A percentile compares a stretch with the other conserved stretches of the same genome.
Conservation (phyloP, 495 filamentous ascomycete genomes). For the Terfezia claveryi region DNA sequence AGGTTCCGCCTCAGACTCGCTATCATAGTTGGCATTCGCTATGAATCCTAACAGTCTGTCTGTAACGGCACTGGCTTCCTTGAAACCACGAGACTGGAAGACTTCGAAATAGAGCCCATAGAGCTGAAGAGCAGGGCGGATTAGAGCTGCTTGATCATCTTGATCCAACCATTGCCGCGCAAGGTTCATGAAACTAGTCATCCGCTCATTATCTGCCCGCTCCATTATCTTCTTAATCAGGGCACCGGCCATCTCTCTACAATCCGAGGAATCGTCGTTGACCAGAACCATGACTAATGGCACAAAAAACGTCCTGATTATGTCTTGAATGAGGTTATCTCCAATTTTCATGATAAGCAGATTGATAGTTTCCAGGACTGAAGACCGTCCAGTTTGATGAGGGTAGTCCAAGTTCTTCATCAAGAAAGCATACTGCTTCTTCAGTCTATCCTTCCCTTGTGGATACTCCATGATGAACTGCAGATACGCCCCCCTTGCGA, state of each 20-base stretch:
- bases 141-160: conserved; percentile 41
- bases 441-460: conserved; percentile 65
- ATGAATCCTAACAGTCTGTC: conserved; percentile 27
- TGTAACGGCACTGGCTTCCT: conserved; percentile 17
- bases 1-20: conserved; percentile 24
- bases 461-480: conserved; percentile 91
- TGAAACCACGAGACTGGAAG: conserved; percentile 24
- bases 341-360: conserved; percentile 61
- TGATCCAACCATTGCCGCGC: conserved; percentile 59
- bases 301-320: conserved; percentile 60
- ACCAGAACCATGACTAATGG: conserved; percentile 64
- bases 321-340: conserved; percentile 57
- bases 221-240: conserved; percentile 61
- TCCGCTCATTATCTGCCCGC: conserved; percentile 50
- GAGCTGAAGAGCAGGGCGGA: conserved; percentile 51
- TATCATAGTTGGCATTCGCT: conserved; percentile 22
- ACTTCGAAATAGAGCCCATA: conserved; percentile 68
- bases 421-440: conserved; percentile 73
- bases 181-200: conserved; percentile 41
- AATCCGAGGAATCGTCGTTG: conserved; percentile 73
- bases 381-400: conserved; percentile 65
- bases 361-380: conserved; percentile 74
- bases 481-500: conserved; percentile 73
- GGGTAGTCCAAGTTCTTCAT: conserved; percentile 80
- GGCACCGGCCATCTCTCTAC: conserved; percentile 59